phyloP scores from a whole-genome alignment of 116 monocot species.

The Cymodocea nodosa region DNA sequence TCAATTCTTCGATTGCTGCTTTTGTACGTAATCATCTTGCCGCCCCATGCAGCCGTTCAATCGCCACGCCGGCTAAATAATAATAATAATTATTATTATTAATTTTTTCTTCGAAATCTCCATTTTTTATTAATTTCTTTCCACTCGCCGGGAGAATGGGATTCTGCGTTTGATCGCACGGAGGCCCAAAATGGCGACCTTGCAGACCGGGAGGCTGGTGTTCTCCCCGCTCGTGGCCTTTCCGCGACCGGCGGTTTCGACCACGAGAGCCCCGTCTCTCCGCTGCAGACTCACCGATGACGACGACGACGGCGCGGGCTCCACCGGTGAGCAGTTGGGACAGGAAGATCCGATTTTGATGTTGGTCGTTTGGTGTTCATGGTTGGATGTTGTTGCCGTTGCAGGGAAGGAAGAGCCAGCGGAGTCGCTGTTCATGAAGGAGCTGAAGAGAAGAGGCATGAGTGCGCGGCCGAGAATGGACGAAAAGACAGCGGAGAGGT shows the following conservation, averaged over 20 bases:
- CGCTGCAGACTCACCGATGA: slow-evolving; percentile 28
- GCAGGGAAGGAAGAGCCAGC: slow-evolving; percentile 53
- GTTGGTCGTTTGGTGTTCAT: background rate
- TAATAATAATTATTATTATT: too few species aligned
- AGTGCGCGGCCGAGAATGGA: slow-evolving; percentile 35
- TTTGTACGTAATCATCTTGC: too few species aligned
- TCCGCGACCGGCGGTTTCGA: slow-evolving; percentile 5
- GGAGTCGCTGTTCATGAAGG: slow-evolving; percentile 88
- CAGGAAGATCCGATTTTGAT: background rate
- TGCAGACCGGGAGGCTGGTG: slow-evolving; percentile 1
- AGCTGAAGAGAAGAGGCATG: slow-evolving; percentile 81
- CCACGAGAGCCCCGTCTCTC: background rate
- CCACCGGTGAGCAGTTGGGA: slow-evolving; percentile 4
- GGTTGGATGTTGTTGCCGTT: background rate
- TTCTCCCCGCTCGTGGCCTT: slow-evolving; percentile 8
- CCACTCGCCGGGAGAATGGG: too few species aligned
- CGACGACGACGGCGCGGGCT: slow-evolving; percentile 1
- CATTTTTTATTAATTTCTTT: too few species aligned
- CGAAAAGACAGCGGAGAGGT: slow-evolving; percentile 7
- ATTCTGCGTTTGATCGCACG: too few species aligned
- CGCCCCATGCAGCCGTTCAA: too few species aligned
- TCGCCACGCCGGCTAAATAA: too few species aligned
- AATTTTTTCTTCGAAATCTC: too few species aligned
- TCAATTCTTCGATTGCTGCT: too few species aligned
- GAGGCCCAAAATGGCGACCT: background rate